These are phyloP conservation scores for Nigrospora osmanthi DNA, from an alignment of 2,329 filamentous ascomycete genomes.

Conservation along the genomic window DNA sequence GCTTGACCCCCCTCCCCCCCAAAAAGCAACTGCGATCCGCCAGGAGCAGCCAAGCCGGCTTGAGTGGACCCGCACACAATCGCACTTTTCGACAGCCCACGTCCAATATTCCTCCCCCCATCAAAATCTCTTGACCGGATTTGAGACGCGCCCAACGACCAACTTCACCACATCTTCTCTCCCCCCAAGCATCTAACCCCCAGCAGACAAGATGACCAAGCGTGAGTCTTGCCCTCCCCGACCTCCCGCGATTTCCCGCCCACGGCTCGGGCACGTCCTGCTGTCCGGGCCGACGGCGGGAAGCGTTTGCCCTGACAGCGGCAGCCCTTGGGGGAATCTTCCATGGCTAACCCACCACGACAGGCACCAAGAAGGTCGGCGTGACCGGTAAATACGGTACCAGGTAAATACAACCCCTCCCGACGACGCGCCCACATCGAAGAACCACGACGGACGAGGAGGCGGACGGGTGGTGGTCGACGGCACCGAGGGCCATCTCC, in stretches of 20 bases:
- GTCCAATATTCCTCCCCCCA: background rate
- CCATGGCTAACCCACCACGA: slow-evolving; percentile 14
- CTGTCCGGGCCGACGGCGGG: too few species aligned
- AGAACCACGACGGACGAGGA: too few species aligned
- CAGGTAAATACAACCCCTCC: slow-evolving; percentile 60
- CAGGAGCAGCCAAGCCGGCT: too few species aligned
- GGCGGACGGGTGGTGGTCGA: too few species aligned
- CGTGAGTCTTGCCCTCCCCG: background rate
- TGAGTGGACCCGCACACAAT: background rate
- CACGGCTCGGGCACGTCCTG: slow-evolving; percentile 12
- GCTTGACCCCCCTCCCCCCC: too few species aligned
- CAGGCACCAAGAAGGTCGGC: slow-evolving; percentile 91
- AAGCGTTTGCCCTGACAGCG: slow-evolving; percentile 9
- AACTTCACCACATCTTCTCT: slow-evolving; percentile 8
- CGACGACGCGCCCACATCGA: slow-evolving; percentile 6
- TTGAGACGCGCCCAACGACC: background rate
- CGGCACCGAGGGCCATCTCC: too few species aligned
- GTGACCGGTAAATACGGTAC: slow-evolving; percentile 99
- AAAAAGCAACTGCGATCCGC: too few species aligned
- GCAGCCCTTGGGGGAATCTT: slow-evolving; percentile 13
- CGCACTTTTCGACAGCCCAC: background rate
- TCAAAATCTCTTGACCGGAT: slow-evolving; percentile 1
- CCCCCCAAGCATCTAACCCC: slow-evolving; percentile 7
- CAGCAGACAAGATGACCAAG: slow-evolving; percentile 16
- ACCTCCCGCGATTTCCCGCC: slow-evolving; percentile 14